These are phyloP conservation scores for Daucus carota DNA, from an alignment of 129 eudicot species.

Conservation along the genomic window DNA sequence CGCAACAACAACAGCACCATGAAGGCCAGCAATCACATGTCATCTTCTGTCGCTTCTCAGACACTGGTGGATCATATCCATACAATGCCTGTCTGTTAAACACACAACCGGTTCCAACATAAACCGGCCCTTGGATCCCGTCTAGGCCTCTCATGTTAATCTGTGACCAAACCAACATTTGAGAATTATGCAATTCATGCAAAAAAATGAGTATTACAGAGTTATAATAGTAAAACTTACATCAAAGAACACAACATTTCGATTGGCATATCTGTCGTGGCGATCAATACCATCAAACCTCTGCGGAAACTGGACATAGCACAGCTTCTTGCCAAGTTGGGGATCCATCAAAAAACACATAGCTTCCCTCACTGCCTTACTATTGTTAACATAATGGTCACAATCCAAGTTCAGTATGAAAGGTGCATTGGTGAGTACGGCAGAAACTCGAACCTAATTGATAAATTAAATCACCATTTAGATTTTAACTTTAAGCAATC, in stretches of 20 bases:
- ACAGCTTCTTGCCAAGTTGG: conserved; percentile 86
- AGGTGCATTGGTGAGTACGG: conserved; percentile 97
- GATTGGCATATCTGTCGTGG: conserved; percentile 90
- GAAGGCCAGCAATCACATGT: conserved; percentile 95
- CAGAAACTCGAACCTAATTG: conserved; percentile 80
- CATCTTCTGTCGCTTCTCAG: conserved; percentile 86
- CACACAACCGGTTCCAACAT: conserved; percentile 92
- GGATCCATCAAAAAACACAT: conserved; percentile 99
- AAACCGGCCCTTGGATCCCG: conserved; percentile 97
- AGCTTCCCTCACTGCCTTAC: conserved; percentile 91
- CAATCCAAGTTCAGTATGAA: conserved; percentile 87
- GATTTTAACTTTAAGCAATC: not conserved
- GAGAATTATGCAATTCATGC: not conserved
- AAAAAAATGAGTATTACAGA: not conserved
- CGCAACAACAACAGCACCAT: conserved; percentile 95
- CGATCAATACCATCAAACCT: conserved; percentile 92
- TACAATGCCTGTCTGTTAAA: conserved; percentile 85
- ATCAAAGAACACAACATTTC: conserved; percentile 90
- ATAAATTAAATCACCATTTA: not conserved
- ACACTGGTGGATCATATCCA: conserved; percentile 91
- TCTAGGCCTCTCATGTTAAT: conserved; percentile 99
- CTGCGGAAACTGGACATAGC: conserved; percentile 95
- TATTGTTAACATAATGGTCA: conserved; percentile 91
- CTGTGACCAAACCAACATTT: conserved; percentile 25
- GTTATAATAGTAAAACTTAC: conserved; percentile 40